Evolutionary conservation across 805 yeast species (phyloP), one percentile per base, ranked within the genome.

Genomic region (Hanseniaspora pseudoguilliermondii): DNA sequence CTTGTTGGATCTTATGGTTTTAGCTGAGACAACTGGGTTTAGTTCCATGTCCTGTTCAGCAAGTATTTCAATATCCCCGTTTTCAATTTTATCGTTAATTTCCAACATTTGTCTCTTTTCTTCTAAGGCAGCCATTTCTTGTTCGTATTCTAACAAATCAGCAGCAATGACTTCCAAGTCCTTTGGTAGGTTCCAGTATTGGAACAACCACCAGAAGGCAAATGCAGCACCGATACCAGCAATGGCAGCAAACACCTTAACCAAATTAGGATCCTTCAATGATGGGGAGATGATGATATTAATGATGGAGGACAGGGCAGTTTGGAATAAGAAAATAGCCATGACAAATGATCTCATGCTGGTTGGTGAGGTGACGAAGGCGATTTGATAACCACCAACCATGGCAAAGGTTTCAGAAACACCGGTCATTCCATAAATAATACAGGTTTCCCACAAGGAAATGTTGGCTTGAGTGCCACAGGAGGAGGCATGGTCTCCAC

Each of bases 381-480:
- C 95, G 65, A 83, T 84, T 71, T 86, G 93, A 62, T 83, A 77
- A 62, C 91, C 93, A 23, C 93, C 84, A 62, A 84, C 79, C 54
- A 86, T 82, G 35, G 90, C 89, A 62, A 86, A 77, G 60, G 85
- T 84, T 69, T 86, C 95, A 18, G 89, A 79, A 54, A 83, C 66
- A 13, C 86, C 91, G 68, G 83, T 80, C 60, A 86, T 70, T 44
- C 83, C 75, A 68, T 85, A 86, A 4, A 88, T 84, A 18, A 60
- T 47, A 47, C 61, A 72, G 46, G 64, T 64, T 51, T 59, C 50
- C 73, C 73, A 68, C 21, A 71, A 71, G 4, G 67, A 59, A 39
- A 71, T 48, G 8, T 69, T 69, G 7, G 62, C 38, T 39, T 55
- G 57, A 11, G 52, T 49, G 35, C 34, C 73, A 72, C 86, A 81